Evolutionary conservation across 352 stramenopile genomes (phyloP).

Genomic region (Elongisporangium undulatum): DNA sequence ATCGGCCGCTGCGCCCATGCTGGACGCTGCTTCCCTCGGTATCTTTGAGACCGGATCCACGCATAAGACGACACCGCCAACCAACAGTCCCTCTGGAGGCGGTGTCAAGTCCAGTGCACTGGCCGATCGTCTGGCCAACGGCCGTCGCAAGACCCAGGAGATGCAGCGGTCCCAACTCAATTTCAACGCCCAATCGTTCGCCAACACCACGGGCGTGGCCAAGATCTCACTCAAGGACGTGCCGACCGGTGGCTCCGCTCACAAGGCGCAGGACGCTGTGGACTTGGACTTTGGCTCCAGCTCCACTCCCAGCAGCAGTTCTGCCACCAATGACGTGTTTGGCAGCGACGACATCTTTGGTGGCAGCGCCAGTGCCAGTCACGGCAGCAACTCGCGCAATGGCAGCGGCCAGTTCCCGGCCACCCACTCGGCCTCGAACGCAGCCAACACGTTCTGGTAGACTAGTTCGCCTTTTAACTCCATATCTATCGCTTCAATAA

Average conservation of each 20-base stretch:
- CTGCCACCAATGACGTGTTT: neutral
- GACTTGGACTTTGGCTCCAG: neutral
- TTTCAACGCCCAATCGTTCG: constrained; percentile 55
- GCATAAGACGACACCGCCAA: neutral
- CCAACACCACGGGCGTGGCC: constrained; percentile 13
- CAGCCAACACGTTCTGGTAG: constrained; percentile 30
- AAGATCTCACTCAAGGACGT: constrained; percentile 70
- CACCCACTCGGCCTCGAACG: constrained; percentile 8
- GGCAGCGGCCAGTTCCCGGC: neutral
- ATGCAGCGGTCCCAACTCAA: constrained; percentile 52
- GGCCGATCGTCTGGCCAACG: constrained; percentile 51
- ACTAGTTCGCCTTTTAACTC: neutral
- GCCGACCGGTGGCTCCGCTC: constrained; percentile 6
- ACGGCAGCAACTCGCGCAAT: neutral
- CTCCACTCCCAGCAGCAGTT: neutral
- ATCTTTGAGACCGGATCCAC: constrained; percentile 9
- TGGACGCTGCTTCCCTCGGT: neutral
- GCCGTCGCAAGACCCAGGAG: constrained; percentile 68
- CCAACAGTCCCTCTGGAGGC: neutral
- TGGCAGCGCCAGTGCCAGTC: neutral
- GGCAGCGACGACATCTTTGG: neutral
- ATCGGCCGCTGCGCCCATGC: neutral
- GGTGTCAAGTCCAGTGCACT: constrained; percentile 51
- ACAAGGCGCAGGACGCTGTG: neutral
- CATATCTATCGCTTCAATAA: neutral